A percentile compares a stretch with the other conserved stretches of the same genome.
phyloP scores from a whole-genome alignment of 139 green algal genomes.

The Chlamydomonas eustigma region DNA sequence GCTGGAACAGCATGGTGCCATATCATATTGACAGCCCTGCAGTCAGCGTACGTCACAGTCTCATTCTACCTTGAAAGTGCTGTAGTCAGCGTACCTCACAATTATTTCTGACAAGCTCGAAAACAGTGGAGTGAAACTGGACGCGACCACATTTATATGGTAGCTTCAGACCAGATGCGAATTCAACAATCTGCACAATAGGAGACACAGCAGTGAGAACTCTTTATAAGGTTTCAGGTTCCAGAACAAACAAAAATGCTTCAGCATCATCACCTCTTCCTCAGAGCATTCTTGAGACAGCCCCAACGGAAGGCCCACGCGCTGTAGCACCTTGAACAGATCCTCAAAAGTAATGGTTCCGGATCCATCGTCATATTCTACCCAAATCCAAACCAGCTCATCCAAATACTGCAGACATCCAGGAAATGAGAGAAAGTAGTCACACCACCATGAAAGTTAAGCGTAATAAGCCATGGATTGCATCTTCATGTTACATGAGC shows the following conservation, averaged over 20 bases:
- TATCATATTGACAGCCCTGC: no score
- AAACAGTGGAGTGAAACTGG: conserved; percentile 52
- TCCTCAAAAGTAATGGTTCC: conserved; percentile 4
- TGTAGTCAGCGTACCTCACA: not conserved
- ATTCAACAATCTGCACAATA: not conserved
- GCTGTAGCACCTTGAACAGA: not conserved
- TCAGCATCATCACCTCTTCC: not conserved
- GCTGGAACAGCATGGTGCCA: no score
- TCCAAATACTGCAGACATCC: no score
- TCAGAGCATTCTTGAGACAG: not conserved
- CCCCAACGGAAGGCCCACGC: not conserved
- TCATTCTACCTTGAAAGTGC: no score
- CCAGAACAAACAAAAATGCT: no score
- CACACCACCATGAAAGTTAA: no score
- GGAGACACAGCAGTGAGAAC: no score
- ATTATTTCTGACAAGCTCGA: conserved; percentile 37
- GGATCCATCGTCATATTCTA: conserved; percentile 14
- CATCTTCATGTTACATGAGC: no score
- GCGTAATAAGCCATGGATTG: no score
- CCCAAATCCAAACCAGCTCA: conserved; percentile 14
- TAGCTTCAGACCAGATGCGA: conserved; percentile 57
- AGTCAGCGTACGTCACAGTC: no score
- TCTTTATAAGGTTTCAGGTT: no score
- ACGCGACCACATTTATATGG: conserved; percentile 56
- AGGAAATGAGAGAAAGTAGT: no score